Base-by-base conservation (phyloP, 805 yeast genomes). In the Jamesozyma jinghongensis region DNA sequence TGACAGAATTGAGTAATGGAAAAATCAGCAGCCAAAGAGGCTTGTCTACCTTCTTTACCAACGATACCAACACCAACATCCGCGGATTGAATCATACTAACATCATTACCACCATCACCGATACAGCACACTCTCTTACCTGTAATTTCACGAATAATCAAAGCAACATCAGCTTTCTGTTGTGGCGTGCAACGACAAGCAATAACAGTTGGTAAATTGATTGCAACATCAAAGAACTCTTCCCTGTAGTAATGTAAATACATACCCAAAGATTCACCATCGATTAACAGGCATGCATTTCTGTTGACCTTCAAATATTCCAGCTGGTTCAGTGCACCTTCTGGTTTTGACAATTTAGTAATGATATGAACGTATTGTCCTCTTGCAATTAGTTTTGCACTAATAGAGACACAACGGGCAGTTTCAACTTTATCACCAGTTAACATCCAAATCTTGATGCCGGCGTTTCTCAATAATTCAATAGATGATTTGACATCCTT, bases 101-200 rank as follows among this genome's bases (percentile, higher is more conserved):
- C 99, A 63, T 92, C 99, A 56, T 92, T 92, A 53, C 99, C 99
- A 54, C 99, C 99, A 63, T 92, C 99, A 42, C 99, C 99, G 50
- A 92, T 94, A 56, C 97, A 92, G 50, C 97, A 90, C 2, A 90
- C 97, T 38, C 98, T 69, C 56, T 85, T 85, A 4, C 85, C 85
- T 0, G 97, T 92, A 25, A 75, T 65, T 44, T 74, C 75, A 53
- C 88, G 74, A 48, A 92, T 92, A 48, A 81, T 67, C 19, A 75
- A 52, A 0, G 97, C 97, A 40, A 94, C 84, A 57, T 92, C 97
- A 0, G 97, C 97, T 60, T 92, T 92, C 56, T 92, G 99, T 62
- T 94, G 97, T 0, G 99, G 99, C 0, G 97, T 81, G 65, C 99
- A 92, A 50, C 99, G 82, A 60, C 98, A 92, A 0, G 98, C 97